Conservation (phyloP, 495 filamentous ascomycete species). For the Penicillium bovifimosum region DNA sequence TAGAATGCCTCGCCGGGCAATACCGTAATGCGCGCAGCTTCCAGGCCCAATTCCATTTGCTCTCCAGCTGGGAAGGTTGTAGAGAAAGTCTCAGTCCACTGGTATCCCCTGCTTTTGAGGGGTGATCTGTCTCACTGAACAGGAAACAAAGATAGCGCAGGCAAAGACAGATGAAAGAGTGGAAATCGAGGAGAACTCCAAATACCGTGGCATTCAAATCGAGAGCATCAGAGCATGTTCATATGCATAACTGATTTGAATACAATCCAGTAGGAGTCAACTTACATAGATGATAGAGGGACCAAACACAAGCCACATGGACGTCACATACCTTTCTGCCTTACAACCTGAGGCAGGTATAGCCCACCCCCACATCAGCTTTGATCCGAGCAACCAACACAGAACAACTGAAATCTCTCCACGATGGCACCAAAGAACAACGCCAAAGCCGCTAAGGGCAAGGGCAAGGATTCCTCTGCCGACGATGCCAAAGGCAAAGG, state of each 20-base stretch:
- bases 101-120: neutral
- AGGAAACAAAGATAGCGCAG: neutral
- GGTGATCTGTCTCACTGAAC: neutral
- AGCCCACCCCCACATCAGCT: slow-evolving; percentile 3
- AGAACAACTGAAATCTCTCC: neutral
- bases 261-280: too few species aligned
- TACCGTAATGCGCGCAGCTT: slow-evolving; percentile 48
- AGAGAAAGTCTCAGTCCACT: neutral
- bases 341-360: slow-evolving; percentile 3
- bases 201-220: neutral
- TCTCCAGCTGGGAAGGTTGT: neutral
- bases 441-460: slow-evolving; percentile 35
- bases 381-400: slow-evolving; percentile 1
- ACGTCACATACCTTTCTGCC: slow-evolving; percentile 7
- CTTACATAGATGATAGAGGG: neutral
- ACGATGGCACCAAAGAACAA: slow-evolving; percentile 54
- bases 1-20: slow-evolving; percentile 74
- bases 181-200: neutral
- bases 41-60: slow-evolving; percentile 18
- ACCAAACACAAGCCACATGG: neutral
- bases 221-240: too few species aligned
- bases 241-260: neutral
- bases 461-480: slow-evolving; percentile 45
- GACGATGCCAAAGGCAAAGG: slow-evolving; percentile 37
- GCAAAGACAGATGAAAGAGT: neutral